Percentiles rank a stretch among this genome's conserved stretches.
phyloP scores from a whole-genome alignment of 345 rosid genomes.

The Arabidopsis suecica region DNA sequence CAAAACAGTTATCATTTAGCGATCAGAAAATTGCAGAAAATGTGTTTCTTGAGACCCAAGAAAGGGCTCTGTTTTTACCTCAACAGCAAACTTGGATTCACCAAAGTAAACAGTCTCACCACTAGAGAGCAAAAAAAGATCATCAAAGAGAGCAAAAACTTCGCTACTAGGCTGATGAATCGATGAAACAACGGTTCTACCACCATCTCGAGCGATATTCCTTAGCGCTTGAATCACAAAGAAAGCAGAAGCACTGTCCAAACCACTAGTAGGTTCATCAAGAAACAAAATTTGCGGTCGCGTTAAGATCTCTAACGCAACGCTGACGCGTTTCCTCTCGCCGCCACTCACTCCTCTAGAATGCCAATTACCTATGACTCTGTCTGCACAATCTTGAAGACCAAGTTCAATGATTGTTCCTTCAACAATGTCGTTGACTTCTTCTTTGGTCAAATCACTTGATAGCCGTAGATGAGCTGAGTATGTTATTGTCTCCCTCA shows the following conservation, averaged over 20 bases:
- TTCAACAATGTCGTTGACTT: slow-evolving; percentile 65
- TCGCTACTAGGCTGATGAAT: slow-evolving; percentile 95
- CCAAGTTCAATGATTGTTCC: slow-evolving; percentile 79
- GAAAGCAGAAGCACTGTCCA: slow-evolving; percentile 90
- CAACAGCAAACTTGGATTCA: slow-evolving; percentile 66
- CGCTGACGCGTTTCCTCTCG: slow-evolving; percentile 82
- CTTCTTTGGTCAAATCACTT: slow-evolving; percentile 51
- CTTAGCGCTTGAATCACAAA: slow-evolving; percentile 69
- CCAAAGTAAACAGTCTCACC: slow-evolving; percentile 86
- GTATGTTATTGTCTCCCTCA: slow-evolving; percentile 82
- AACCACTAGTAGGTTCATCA: slow-evolving; percentile 95
- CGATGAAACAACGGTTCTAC: slow-evolving; percentile 78
- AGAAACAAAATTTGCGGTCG: slow-evolving; percentile 83
- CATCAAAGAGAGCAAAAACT: slow-evolving; percentile 77
- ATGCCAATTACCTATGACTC: slow-evolving; percentile 80
- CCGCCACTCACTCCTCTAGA: slow-evolving; percentile 92
- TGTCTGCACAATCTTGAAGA: slow-evolving; percentile 75
- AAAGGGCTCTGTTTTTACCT: slow-evolving; percentile 25
- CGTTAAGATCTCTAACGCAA: slow-evolving; percentile 86
- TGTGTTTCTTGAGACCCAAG: background rate
- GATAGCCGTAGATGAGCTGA: slow-evolving; percentile 80
- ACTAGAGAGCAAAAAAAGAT: slow-evolving; percentile 78
- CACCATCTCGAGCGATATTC: slow-evolving; percentile 62
- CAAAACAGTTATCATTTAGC: background rate
- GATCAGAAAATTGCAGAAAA: background rate